Evolutionary conservation across 441 rosid species (phyloP), one percentile per base, ranked within the genome.

Genomic region (Pelargonium citronellum): DNA sequence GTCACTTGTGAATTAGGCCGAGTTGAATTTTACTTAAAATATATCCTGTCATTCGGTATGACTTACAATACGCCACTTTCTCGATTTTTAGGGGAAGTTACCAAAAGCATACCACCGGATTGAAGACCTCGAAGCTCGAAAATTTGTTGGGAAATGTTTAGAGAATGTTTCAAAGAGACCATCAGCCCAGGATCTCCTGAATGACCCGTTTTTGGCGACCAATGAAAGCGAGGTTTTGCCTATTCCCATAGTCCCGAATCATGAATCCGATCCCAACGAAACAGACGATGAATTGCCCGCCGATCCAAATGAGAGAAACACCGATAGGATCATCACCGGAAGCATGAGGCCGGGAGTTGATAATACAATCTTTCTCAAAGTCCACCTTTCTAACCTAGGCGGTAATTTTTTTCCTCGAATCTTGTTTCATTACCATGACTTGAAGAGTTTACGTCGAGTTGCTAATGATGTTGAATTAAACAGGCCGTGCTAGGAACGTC

Each of bases 261-360:
- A 22, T 22, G 24, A 22, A 22, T 22, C 24, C 24, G 24, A 22
- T 22, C 24, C 24, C 24, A 22, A 22, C 24, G 24, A 22, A 22
- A 22, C 24, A 22, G 24, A 22, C 24, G 24, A 0, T 0, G 24
- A 22, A 22, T 22, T 22, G 24, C 24, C 24, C 24, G 1, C 24
- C 24, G 24, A 22, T 22, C 24, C 24, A 22, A 22, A 22, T 22
- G n/a, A 46, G 53, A 87, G 86, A 83, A 81, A 74, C 51, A 87
- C 95, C 0, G 83, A 89, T 49, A 89, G 91, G 98, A 83, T 87
- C 0, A 88, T 93, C 72, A 91, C 87, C 0, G 97, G 97, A 65
- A 81, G 80, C n/a, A 76, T 86, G 88, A 88, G 88, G 79, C 79
- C 91, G 41, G 91, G 85, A 69, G 24, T 22, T 22, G 87, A 91